A percentile compares a stretch with the other conserved stretches of the same genome.
Evolutionary conservation across 257 asterid genomes (phyloP).

Genomic region (Salvia rosmarinus): DNA sequence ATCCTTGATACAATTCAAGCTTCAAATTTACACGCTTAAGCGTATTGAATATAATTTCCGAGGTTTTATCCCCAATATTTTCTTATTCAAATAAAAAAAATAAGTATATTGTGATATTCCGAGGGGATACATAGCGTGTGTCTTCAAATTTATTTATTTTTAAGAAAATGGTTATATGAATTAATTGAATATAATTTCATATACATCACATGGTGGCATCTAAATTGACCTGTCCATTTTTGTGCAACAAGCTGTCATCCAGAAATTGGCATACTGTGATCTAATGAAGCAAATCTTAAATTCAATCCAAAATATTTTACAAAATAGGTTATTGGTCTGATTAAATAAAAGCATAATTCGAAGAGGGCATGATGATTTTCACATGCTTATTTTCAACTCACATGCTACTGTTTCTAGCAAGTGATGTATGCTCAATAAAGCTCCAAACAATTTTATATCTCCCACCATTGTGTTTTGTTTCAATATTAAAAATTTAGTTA

Average conservation of each 20-base stretch:
- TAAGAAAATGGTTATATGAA: no score
- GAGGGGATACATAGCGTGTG: no score
- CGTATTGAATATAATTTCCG: no score
- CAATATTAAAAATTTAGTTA: no score
- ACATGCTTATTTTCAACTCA: conserved; percentile 13
- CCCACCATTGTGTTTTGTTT: no score
- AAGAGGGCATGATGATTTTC: conserved; percentile 26
- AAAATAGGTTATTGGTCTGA: conserved; percentile 7
- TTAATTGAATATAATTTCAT: not conserved
- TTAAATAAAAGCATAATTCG: conserved; percentile 10
- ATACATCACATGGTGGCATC: conserved; percentile 32
- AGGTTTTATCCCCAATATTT: no score
- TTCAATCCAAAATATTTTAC: not conserved
- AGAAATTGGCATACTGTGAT: conserved; percentile 20
- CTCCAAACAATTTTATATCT: not conserved
- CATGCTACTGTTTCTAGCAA: not conserved
- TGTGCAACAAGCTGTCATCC: conserved; percentile 34
- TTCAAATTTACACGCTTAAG: no score
- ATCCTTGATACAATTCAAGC: no score
- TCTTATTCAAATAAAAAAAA: no score
- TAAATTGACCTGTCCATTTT: conserved; percentile 32
- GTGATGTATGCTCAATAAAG: no score
- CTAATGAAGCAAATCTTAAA: conserved; percentile 13
- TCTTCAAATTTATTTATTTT: not conserved
- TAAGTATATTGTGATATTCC: no score